phyloP scores from a whole-genome alignment of 306 rosid genomes.

The barrel medic (Medicago truncatula) region DNA sequence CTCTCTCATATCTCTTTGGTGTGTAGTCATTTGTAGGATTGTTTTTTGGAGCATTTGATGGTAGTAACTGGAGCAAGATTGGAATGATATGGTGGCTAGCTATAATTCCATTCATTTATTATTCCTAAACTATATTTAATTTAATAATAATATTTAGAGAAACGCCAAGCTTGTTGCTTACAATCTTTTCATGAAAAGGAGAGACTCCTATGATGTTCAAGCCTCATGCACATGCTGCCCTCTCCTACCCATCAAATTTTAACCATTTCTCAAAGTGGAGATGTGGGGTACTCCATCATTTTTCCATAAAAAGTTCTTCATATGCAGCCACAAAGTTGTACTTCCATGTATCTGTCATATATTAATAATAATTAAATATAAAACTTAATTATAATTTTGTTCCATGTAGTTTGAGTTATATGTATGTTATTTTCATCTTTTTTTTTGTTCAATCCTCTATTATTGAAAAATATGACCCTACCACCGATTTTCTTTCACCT shows the following conservation, averaged over 20 bases:
- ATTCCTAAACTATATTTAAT: slow-evolving; percentile 48
- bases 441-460: not conserved
- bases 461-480: not conserved
- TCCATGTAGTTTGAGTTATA: not conserved
- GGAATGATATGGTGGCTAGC: slow-evolving; percentile 46
- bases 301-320: slow-evolving; percentile 50
- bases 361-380: not conserved
- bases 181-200: slow-evolving; percentile 79
- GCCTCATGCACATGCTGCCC: slow-evolving; percentile 79
- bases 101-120: slow-evolving; percentile 55
- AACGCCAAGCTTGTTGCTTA: slow-evolving; percentile 67
- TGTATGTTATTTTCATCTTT: not conserved
- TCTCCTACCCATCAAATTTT: slow-evolving; percentile 60
- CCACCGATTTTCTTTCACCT: not conserved
- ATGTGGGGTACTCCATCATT: slow-evolving; percentile 61
- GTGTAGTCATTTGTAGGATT: slow-evolving; percentile 47
- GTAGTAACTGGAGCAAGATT: slow-evolving; percentile 36
- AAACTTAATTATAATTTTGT: not conserved
- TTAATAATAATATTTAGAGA: slow-evolving; percentile 42
- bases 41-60: slow-evolving; percentile 55
- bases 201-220: slow-evolving; percentile 68
- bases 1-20: slow-evolving; percentile 44
- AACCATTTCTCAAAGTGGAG: slow-evolving; percentile 59
- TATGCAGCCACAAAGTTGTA: slow-evolving; percentile 49
- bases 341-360: slow-evolving; percentile 34